Evolutionary conservation across 768 basidiomycete species (phyloP).

Genomic region (Pisolithus marmoratus): DNA sequence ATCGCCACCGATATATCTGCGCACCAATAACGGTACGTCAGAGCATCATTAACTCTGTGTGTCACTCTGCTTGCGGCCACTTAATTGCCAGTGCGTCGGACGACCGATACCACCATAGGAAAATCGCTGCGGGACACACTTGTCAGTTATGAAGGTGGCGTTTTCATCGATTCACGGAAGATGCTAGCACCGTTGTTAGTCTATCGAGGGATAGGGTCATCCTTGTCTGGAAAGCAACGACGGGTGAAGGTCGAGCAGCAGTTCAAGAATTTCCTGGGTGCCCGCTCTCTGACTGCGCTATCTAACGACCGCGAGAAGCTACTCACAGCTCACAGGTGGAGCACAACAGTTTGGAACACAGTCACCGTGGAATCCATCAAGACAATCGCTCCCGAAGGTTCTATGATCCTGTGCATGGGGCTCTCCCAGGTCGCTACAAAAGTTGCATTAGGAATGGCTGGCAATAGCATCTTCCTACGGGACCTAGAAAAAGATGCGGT

Average conservation of each 20-base stretch:
- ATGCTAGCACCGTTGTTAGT: too few relatives aligned
- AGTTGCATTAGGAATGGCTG: constrained; percentile 9
- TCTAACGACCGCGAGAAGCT: background rate
- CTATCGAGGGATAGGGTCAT: too few relatives aligned
- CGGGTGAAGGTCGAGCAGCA: too few relatives aligned
- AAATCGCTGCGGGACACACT: background rate
- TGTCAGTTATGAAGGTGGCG: background rate
- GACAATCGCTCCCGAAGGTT: background rate
- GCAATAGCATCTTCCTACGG: constrained; percentile 12
- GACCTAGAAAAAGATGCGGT: background rate
- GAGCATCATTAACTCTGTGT: constrained; percentile 2
- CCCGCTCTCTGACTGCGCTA: too few relatives aligned
- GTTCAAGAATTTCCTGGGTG: too few relatives aligned
- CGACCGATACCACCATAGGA: constrained; percentile 6
- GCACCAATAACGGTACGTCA: constrained; percentile 10
- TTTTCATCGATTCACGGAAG: background rate
- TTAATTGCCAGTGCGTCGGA: background rate
- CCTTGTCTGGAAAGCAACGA: too few relatives aligned
- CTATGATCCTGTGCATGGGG: constrained; percentile 1
- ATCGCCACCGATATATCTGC: background rate
- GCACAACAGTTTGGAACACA: background rate
- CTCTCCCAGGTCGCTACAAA: constrained; percentile 5
- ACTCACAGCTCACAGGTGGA: background rate
- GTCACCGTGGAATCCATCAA: background rate
- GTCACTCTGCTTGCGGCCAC: constrained; percentile 1